Evolutionary conservation across 164 flowering plant species (phyloP).

Genomic region (Akebia trifoliata): DNA sequence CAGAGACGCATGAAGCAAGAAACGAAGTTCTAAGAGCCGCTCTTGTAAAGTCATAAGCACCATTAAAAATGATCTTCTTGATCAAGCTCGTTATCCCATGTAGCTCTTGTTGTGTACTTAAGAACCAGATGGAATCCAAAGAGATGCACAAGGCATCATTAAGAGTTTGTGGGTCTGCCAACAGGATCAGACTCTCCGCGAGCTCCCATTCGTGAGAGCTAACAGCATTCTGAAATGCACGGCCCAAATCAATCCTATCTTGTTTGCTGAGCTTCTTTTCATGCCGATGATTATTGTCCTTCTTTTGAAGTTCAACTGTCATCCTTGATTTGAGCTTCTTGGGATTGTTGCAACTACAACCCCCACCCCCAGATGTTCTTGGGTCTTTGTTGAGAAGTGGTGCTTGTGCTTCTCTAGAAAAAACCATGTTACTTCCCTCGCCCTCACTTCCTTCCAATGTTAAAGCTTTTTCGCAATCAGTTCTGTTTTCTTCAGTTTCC

Average conservation of each 20-base stretch:
- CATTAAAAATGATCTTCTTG: constrained; percentile 58
- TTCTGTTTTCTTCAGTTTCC: constrained; percentile 41
- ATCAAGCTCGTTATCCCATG: constrained; percentile 66
- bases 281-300: constrained; percentile 38
- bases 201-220: constrained; percentile 84
- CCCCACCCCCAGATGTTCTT: constrained; percentile 22
- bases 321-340: constrained; percentile 57
- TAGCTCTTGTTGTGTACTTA: constrained; percentile 60
- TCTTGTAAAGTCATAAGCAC: constrained; percentile 86
- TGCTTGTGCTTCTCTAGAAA: constrained; percentile 60
- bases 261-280: constrained; percentile 68
- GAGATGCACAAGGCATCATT: constrained; percentile 86
- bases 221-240: constrained; percentile 76
- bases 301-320: constrained; percentile 33
- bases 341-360: constrained; percentile 41
- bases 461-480: constrained; percentile 21
- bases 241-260: constrained; percentile 77
- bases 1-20: constrained; percentile 93
- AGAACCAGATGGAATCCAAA: constrained; percentile 84
- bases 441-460: constrained; percentile 33
- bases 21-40: constrained; percentile 90
- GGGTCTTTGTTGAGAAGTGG: constrained; percentile 42
- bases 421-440: constrained; percentile 55
- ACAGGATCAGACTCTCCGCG: constrained; percentile 65
- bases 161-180: constrained; percentile 76